phyloP scores from a whole-genome alignment of 2,329 filamentous ascomycete species.

The Coniochaeta sp. region DNA sequence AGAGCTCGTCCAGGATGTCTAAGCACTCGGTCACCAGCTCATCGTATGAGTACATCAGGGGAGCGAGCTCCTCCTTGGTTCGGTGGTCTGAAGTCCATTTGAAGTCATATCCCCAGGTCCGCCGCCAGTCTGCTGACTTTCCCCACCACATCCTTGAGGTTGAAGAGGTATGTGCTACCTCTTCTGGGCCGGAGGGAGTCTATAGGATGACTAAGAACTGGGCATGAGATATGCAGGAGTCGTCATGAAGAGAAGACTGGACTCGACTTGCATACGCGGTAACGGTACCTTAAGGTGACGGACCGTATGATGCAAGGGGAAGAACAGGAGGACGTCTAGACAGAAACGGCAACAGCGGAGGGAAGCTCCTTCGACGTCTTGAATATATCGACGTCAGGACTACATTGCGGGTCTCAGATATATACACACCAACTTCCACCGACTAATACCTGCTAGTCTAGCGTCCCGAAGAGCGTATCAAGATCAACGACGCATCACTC shows the following conservation, averaged over 20 bases:
- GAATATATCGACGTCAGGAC: background rate
- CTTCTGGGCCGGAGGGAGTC: too few relatives aligned
- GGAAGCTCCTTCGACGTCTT: background rate
- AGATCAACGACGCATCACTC: background rate
- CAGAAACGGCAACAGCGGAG: background rate
- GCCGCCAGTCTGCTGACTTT: constrained; percentile 11
- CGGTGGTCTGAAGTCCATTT: constrained; percentile 61
- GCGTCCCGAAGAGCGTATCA: background rate
- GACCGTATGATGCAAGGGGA: background rate
- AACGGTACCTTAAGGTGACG: too few relatives aligned
- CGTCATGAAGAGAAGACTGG: too few relatives aligned
- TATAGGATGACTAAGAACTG: too few relatives aligned
- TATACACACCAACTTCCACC: background rate
- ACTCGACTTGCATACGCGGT: too few relatives aligned
- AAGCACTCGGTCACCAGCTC: constrained; percentile 59
- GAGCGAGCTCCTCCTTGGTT: constrained; percentile 49
- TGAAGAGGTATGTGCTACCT: background rate
- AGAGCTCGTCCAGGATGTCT: constrained; percentile 55
- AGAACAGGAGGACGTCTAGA: background rate
- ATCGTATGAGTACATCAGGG: constrained; percentile 62
- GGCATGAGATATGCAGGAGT: too few relatives aligned
- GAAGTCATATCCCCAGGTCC: constrained; percentile 59
- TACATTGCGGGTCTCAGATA: background rate
- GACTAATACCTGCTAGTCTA: background rate
- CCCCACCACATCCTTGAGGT: constrained; percentile 8